Evolutionary conservation across 2,329 filamentous ascomycete genomes (phyloP).

Genomic region (Colletotrichum siamense): DNA sequence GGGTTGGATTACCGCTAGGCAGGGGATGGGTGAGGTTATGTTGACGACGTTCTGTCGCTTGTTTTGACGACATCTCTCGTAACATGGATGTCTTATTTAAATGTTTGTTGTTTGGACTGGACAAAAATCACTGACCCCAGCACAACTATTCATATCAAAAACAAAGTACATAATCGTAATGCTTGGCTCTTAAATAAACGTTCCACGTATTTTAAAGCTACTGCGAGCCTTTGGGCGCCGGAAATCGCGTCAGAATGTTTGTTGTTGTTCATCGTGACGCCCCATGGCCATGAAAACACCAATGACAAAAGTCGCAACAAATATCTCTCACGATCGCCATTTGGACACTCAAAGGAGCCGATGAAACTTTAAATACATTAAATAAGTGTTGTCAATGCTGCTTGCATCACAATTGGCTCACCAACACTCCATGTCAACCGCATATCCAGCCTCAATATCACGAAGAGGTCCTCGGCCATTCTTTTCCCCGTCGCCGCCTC

Average conservation of each 20-base stretch:
- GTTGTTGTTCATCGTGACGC: not conserved
- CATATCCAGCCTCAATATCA: not conserved
- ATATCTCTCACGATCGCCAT: fast-evolving
- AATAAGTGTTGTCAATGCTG: fast-evolving
- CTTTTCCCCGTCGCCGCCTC: not conserved
- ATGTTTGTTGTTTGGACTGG: not conserved
- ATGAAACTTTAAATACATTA: fast-evolving
- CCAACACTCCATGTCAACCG: fast-evolving
- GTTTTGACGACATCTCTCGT: fast-evolving
- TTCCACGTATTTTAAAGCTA: not conserved
- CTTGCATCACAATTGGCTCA: not conserved
- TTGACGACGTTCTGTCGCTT: not conserved
- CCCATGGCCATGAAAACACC: not conserved
- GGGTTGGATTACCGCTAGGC: not conserved
- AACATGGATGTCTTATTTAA: fast-evolving
- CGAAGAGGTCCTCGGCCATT: not conserved
- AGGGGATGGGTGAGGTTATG: not conserved
- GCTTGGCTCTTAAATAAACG: fast-evolving
- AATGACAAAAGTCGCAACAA: not conserved
- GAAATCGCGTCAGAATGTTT: not conserved
- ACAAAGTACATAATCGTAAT: fast-evolving
- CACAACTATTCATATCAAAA: not conserved
- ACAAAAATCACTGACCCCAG: not conserved
- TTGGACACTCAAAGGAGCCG: not conserved
- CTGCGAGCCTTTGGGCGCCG: fast-evolving